phyloP scores from a whole-genome alignment of 1,284 basidiomycete species.

The Cryptococcus sp. region DNA sequence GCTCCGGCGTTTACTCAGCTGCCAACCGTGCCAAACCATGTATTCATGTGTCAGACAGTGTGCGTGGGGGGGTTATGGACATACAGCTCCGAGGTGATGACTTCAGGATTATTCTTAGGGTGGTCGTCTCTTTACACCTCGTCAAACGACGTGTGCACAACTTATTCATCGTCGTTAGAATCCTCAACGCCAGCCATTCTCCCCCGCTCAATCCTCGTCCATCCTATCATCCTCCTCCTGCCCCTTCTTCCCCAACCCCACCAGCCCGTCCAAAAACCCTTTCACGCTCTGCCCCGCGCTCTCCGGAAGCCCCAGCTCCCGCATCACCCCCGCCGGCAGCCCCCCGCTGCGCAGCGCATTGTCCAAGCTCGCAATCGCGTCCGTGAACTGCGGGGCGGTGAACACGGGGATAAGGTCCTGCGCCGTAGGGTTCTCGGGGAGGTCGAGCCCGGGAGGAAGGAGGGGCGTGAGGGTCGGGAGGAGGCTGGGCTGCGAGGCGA shows the following conservation, averaged over 20 bases:
- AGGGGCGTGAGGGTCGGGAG: constrained; percentile 30
- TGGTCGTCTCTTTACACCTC: no score
- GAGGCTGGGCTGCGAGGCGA: constrained; percentile 31
- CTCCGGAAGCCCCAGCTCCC: constrained; percentile 39
- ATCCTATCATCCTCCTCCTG: constrained; percentile 27
- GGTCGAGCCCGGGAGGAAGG: constrained; percentile 36
- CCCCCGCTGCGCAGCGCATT: constrained; percentile 46
- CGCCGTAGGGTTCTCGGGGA: constrained; percentile 30
- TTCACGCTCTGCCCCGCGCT: constrained; percentile 37
- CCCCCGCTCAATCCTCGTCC: constrained; percentile 24
- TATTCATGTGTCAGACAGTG: no score
- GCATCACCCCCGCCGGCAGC: constrained; percentile 43
- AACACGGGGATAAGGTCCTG: constrained; percentile 42
- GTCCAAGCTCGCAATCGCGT: constrained; percentile 46
- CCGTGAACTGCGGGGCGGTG: constrained; percentile 44
- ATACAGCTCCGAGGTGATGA: no score
- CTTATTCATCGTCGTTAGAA: no score
- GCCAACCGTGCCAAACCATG: no score
- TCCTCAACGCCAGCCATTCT: no score
- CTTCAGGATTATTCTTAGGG: background rate
- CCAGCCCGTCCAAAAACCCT: constrained; percentile 41
- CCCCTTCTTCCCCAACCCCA: constrained; percentile 8
- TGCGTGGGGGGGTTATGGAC: no score
- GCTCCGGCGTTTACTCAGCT: no score
- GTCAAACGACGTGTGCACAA: no score